phyloP scores from a whole-genome alignment of 2,329 filamentous ascomycete genomes.

The Fusarium luffae region DNA sequence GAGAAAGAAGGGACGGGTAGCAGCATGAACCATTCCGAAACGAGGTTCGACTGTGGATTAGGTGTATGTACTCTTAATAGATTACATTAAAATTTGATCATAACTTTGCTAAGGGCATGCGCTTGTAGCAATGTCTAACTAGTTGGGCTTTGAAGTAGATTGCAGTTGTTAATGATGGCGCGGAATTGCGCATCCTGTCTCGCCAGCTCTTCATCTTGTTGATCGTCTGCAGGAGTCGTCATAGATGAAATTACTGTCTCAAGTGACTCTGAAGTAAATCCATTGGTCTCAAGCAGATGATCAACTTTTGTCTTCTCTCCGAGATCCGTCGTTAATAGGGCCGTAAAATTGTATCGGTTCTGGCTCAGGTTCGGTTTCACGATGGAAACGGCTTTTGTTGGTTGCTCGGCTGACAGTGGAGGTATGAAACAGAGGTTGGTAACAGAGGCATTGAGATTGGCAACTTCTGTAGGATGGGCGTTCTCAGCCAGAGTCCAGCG shows the following conservation, averaged over 20 bases:
- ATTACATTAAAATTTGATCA: constrained; percentile 18
- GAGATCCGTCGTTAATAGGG: constrained; percentile 66
- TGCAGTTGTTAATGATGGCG: constrained; percentile 58
- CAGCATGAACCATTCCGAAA: constrained; percentile 26
- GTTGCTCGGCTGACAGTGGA: constrained; percentile 59
- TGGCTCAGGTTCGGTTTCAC: constrained; percentile 83
- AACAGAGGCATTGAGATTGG: constrained; percentile 81
- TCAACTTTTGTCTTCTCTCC: constrained; percentile 56
- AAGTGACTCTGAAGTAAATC: constrained; percentile 60
- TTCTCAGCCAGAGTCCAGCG: constrained; percentile 82
- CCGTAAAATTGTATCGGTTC: constrained; percentile 72
- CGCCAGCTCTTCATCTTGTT: constrained; percentile 35
- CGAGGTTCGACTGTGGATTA: constrained; percentile 6
- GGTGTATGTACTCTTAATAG: constrained; percentile 20
- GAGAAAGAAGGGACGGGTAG: constrained; percentile 27
- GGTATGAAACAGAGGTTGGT: constrained; percentile 83
- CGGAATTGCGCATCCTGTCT: constrained; percentile 59
- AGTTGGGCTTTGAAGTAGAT: constrained; percentile 41
- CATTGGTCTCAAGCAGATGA: constrained; percentile 58
- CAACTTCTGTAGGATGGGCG: constrained; percentile 73
- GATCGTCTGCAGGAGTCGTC: constrained; percentile 40
- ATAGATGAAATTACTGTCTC: constrained; percentile 63
- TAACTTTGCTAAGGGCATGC: constrained; percentile 12
- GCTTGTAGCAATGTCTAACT: constrained; percentile 18
- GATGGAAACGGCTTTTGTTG: constrained; percentile 68